Evolutionary conservation across 306 rosid genomes (phyloP), one percentile per base, ranked within the genome.

Genomic region (Sechiopsis laciniata): DNA sequence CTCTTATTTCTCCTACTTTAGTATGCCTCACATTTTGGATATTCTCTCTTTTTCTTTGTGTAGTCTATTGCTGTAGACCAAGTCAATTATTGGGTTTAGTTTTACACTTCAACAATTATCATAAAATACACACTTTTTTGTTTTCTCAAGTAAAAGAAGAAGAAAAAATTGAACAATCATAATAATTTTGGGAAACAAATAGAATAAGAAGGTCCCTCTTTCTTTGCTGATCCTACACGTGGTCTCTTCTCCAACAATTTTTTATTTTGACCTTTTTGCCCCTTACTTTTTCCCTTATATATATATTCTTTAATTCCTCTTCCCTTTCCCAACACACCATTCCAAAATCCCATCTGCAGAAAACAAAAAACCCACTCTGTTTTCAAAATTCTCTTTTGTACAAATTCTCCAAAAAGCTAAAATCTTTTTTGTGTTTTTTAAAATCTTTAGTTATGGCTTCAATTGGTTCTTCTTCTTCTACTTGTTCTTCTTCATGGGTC

Each of bases 161-260:
- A 37, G 7, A 54, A 45, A 46, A 4, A n/a, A 54, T 54, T 54
- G 10, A 16, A 54, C 17, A 7, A 54, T 7, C 22, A 54, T 54
- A 54, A 54, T 54, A 54, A 54, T 54, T 54, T 55, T 55, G 10
- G 17, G 4, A 17, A 8, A 14, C 13, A 56, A 56, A 56, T 56
- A 19, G 70, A n/a, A 29, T 0, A 24, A 35, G 7, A 32, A 10
- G 21, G 60, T 24, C 74, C 70, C 3, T 58, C 24, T 42, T 59
- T 48, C 4, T 75, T 83, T 80, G 80, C 77, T 78, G 74, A 77
- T 83, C 87, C 62, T 82, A 86, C 97, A 93, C 97, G 96, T 90
- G 96, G 86, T 86, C 84, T 85, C 84, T 59, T 76, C 84, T 65
- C 80, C 35, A 61, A 79, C 81, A 78, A 46, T 62, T 87, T 72